Conservation (phyloP, 192 early-diverging fungal genomes). For the Chytriomyces sp. region DNA sequence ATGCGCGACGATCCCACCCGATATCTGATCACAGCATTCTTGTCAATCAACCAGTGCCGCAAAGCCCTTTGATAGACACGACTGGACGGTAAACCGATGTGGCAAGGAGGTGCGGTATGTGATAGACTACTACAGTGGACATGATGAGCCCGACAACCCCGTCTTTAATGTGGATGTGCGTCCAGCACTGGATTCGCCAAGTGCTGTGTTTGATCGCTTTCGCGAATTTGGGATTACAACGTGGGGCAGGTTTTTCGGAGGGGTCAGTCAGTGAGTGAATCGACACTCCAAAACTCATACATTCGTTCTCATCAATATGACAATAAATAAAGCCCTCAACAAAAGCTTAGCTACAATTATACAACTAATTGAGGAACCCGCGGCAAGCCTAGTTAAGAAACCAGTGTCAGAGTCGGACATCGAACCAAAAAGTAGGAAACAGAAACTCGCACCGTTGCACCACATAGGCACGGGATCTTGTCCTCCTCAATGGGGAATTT, state of each 20-base stretch:
- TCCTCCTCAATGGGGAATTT: slow-evolving; percentile 90
- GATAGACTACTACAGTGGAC: slow-evolving; percentile 89
- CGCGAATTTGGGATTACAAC: slow-evolving; percentile 24
- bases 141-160: slow-evolving; percentile 67
- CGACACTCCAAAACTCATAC: too few species aligned
- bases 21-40: slow-evolving; percentile 58
- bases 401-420: not conserved
- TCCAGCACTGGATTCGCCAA: slow-evolving; percentile 82
- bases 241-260: slow-evolving; percentile 41
- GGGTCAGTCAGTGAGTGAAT: not conserved
- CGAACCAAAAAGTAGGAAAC: slow-evolving; percentile 5
- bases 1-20: not conserved
- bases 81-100: slow-evolving; percentile 93
- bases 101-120: slow-evolving; percentile 83
- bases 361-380: slow-evolving; percentile 30
- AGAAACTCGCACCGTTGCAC: slow-evolving; percentile 56
- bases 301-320: too few species aligned
- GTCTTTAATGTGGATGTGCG: slow-evolving; percentile 93
- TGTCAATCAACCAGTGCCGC: too few species aligned
- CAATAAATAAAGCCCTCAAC: not conserved
- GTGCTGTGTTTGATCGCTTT: slow-evolving; percentile 46
- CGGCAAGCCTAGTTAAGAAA: slow-evolving; percentile 24
- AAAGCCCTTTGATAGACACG: slow-evolving; percentile 89
- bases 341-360: too few species aligned
- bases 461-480: slow-evolving; percentile 99